A percentile compares a stretch with the other conserved stretches of the same genome.
These are phyloP conservation scores for Pseudonitzschia multistriata DNA, from an alignment of 108 stramenopile genomes.

Conservation along the genomic window DNA sequence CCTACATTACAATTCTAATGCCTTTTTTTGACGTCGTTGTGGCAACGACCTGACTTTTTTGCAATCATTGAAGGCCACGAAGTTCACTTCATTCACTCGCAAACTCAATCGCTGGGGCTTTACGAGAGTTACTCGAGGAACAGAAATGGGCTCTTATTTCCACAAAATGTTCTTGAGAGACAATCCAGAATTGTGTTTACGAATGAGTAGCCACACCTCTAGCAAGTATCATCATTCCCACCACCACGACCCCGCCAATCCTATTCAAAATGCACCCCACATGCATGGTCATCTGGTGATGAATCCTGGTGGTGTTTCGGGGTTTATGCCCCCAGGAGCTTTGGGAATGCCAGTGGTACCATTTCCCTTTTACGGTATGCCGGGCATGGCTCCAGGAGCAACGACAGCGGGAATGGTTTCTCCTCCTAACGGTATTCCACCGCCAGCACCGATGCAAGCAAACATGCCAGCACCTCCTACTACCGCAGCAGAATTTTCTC, in stretches of 20 bases:
- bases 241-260: background rate
- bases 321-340: constrained; percentile 20
- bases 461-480: constrained; percentile 29
- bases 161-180: constrained; percentile 50
- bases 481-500: constrained; percentile 28
- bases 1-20: no score
- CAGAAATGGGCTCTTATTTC: constrained; percentile 64
- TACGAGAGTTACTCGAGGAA: constrained; percentile 53
- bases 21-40: no score
- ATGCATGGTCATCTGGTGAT: constrained; percentile 29
- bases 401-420: background rate
- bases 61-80: constrained; percentile 18
- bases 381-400: constrained; percentile 2
- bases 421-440: background rate
- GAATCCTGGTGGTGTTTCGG: constrained; percentile 5
- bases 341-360: constrained; percentile 24
- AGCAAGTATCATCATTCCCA: constrained; percentile 26
- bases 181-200: constrained; percentile 43
- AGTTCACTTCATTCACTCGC: constrained; percentile 58
- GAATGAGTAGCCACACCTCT: constrained; percentile 52
- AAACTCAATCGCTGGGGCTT: constrained; percentile 69
- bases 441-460: background rate
- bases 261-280: background rate
- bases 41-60: no score
- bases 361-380: constrained; percentile 25